Evolutionary conservation across 306 rosid species (phyloP).

Genomic region (Quillaja saponaria): DNA sequence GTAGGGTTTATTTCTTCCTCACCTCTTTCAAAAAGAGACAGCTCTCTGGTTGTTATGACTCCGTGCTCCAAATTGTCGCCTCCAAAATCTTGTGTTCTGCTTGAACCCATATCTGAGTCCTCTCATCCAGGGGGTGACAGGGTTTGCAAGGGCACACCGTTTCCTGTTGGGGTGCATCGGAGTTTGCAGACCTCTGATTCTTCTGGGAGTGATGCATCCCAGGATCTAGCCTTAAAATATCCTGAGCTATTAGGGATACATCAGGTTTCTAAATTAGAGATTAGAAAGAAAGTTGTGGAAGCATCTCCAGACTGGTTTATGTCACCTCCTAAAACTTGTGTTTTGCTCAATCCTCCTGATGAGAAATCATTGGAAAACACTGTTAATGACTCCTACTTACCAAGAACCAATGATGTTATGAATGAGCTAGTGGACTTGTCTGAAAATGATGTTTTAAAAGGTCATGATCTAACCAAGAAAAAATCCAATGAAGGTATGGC

Average conservation of each 20-base stretch:
- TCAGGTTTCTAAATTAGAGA: constrained; percentile 39
- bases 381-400: constrained; percentile 27
- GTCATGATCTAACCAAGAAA: constrained; percentile 36
- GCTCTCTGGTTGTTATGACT: constrained; percentile 62
- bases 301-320: constrained; percentile 73
- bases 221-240: constrained; percentile 57
- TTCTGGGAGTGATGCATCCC: constrained; percentile 45
- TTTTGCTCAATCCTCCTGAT: constrained; percentile 69
- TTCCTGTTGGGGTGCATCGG: constrained; percentile 65
- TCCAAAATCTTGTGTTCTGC: constrained; percentile 82
- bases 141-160: constrained; percentile 67
- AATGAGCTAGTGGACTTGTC: constrained; percentile 28
- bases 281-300: constrained; percentile 51
- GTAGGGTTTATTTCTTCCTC: constrained; percentile 40
- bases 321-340: constrained; percentile 92
- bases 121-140: constrained; percentile 34
- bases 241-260: constrained; percentile 66
- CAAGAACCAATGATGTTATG: constrained; percentile 3
- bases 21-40: constrained; percentile 34
- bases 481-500: constrained; percentile 51
- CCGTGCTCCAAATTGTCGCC: constrained; percentile 85
- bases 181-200: constrained; percentile 47
- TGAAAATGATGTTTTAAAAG: constrained; percentile 31
- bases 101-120: constrained; percentile 71
- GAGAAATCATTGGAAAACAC: constrained; percentile 43